Evolutionary conservation across 1,284 basidiomycete genomes (phyloP).

Genomic region (Sanghuangporus sanghuang): DNA sequence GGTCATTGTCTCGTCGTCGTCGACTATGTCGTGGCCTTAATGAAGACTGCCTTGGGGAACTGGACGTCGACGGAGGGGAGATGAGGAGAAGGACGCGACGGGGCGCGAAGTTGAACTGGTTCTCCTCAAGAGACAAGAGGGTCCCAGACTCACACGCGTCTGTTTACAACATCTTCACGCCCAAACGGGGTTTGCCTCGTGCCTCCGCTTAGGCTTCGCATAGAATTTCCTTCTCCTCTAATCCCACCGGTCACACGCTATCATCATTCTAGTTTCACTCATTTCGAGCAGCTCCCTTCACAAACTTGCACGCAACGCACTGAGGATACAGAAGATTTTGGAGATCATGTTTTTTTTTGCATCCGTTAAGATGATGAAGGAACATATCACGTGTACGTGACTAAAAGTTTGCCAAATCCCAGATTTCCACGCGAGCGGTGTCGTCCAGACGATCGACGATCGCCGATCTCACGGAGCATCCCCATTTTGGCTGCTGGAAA

Average conservation of each 20-base stretch:
- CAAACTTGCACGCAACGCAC: background rate
- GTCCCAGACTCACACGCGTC: background rate
- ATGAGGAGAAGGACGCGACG: background rate
- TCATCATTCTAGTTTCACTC: background rate
- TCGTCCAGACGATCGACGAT: background rate
- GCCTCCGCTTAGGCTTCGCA: background rate
- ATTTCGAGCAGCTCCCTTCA: background rate
- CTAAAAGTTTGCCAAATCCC: background rate
- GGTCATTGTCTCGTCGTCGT: slow-evolving; percentile 11
- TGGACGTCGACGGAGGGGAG: background rate
- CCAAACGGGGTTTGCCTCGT: slow-evolving; percentile 3
- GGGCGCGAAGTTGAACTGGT: background rate
- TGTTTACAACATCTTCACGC: slow-evolving; percentile 1
- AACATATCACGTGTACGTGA: background rate
- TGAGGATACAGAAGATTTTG: background rate
- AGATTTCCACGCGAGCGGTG: background rate
- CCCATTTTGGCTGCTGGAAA: background rate
- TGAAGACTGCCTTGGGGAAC: background rate
- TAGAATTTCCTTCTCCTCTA: background rate
- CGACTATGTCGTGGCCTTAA: slow-evolving; percentile 6
- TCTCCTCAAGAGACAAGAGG: background rate
- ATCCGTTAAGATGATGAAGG: background rate
- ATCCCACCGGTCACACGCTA: background rate
- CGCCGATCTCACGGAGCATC: background rate
- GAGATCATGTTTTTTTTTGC: background rate